These are phyloP conservation scores for Cerrena zonata DNA, from an alignment of 1,284 basidiomycete species.

Conservation along the genomic window DNA sequence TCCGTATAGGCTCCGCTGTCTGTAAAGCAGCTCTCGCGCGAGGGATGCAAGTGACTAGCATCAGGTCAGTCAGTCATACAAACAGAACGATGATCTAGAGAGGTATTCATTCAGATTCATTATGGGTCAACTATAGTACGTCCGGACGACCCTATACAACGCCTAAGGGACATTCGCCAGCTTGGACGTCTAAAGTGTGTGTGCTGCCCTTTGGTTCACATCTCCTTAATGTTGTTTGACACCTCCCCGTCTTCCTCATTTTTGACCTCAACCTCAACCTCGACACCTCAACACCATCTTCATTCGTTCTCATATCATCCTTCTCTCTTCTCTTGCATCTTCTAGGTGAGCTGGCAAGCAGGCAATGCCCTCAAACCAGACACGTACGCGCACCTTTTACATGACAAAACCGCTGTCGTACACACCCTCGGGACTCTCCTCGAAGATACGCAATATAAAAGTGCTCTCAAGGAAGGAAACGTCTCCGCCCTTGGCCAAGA, in stretches of 20 bases:
- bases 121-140: slow-evolving; percentile 43
- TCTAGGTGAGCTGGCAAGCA: slow-evolving; percentile 74
- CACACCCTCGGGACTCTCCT: slow-evolving; percentile 93
- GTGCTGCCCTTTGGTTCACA: slow-evolving; percentile 7
- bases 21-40: slow-evolving; percentile 80
- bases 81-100: too few species aligned
- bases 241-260: not conserved
- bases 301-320: slow-evolving; percentile 10
- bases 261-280: too few species aligned
- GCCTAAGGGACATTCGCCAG: slow-evolving; percentile 82
- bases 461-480: slow-evolving; percentile 54
- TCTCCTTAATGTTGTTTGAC: slow-evolving; percentile 7
- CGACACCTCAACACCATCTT: too few species aligned
- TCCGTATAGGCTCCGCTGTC: slow-evolving; percentile 75
- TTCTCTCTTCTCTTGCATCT: not conserved
- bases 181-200: slow-evolving; percentile 73
- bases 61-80: too few species aligned
- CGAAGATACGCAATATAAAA: slow-evolving; percentile 80
- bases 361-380: slow-evolving; percentile 76
- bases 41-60: slow-evolving; percentile 83
- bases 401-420: slow-evolving; percentile 71
- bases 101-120: not conserved
- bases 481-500: slow-evolving; percentile 48
- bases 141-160: slow-evolving; percentile 83
- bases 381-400: slow-evolving; percentile 67